Base-by-base conservation (phyloP, 805 yeast genomes). In the Saccharomycopsis schoenii region DNA sequence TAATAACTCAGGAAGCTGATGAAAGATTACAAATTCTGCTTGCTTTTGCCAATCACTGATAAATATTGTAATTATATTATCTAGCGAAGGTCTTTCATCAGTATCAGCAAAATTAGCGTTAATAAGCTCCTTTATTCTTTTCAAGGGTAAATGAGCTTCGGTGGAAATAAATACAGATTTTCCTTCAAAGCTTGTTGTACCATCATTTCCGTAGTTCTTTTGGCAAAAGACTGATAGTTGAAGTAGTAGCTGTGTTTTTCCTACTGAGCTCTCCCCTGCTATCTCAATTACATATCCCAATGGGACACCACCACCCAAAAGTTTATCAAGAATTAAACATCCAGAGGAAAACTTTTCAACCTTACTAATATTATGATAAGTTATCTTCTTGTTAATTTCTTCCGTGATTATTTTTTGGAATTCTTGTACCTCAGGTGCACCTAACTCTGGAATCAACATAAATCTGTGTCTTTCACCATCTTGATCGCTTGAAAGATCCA, bases 241-340 rank as follows among this genome's bases (percentile, higher is more conserved):
- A 74, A 85, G 78, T 29, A 88, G 73, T 3, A 92, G 72, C 66
- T 92, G 96, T 0, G 97, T 85, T 68, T 93, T 93, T 0, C 97
- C 98, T 0, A 88, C 80, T 0, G 96, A 88, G 58, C 96, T 83
- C 29, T 86, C 87, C 0, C 98, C 98, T 66, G 83, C 84, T 2
- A 93, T 69, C 73, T 92, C 98, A 0, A 91, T 84, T 1, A 87
- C 69, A 25, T 77, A 71, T 2, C 84, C 81, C 2, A 80, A 69
- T 1, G 74, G 78, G 3, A 86, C 74, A 0, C 92, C 93, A 2
- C 85, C 86, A 47, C 77, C 74, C 4, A 87, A 68, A 0, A 74
- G 61, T 10, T 65, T 67, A 67, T 87, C 92, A 0, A 87, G 64
- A 4, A 64, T 66, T 0, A 68, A 69, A 67, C 80, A 84, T 0